Evolutionary conservation across 805 yeast species (phyloP).

Genomic region (Barnettozyma sucrosica): DNA sequence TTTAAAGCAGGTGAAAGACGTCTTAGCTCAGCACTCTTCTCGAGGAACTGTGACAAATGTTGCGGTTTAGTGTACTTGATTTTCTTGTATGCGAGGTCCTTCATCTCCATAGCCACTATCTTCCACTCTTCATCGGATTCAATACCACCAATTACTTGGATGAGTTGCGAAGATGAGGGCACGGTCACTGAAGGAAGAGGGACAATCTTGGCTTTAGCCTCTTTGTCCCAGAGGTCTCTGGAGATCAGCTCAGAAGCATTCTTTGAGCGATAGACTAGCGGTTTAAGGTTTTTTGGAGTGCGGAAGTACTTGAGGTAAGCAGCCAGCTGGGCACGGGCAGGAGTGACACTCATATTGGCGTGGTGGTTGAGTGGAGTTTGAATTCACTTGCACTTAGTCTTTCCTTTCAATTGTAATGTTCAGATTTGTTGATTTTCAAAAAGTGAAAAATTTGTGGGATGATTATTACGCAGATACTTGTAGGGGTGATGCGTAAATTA

Average conservation of each 20-base stretch:
- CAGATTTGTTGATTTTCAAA: background rate
- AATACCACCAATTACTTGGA: constrained; percentile 22
- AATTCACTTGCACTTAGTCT: background rate
- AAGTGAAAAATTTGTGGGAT: constrained; percentile 1
- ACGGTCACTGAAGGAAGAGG: constrained; percentile 30
- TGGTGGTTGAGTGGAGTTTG: background rate
- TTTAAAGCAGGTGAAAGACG: constrained; percentile 21
- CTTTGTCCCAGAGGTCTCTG: constrained; percentile 35
- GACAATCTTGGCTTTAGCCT: constrained; percentile 27
- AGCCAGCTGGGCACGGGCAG: constrained; percentile 25
- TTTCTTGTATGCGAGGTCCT: constrained; percentile 15
- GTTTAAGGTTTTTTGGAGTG: constrained; percentile 30
- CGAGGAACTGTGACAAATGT: constrained; percentile 19
- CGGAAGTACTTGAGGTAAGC: constrained; percentile 30
- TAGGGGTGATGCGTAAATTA: background rate
- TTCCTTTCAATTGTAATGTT: background rate
- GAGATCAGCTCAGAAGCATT: constrained; percentile 33
- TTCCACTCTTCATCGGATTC: constrained; percentile 17
- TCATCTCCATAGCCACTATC: constrained; percentile 12
- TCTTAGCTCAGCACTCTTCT: constrained; percentile 19
- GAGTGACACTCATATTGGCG: background rate
- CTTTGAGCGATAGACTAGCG: constrained; percentile 35
- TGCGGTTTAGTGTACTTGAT: constrained; percentile 17
- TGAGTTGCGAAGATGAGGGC: constrained; percentile 25
- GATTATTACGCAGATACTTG: background rate